phyloP scores from a whole-genome alignment of 768 basidiomycete genomes.

The Pseudohyphozyma bogoriensis region DNA sequence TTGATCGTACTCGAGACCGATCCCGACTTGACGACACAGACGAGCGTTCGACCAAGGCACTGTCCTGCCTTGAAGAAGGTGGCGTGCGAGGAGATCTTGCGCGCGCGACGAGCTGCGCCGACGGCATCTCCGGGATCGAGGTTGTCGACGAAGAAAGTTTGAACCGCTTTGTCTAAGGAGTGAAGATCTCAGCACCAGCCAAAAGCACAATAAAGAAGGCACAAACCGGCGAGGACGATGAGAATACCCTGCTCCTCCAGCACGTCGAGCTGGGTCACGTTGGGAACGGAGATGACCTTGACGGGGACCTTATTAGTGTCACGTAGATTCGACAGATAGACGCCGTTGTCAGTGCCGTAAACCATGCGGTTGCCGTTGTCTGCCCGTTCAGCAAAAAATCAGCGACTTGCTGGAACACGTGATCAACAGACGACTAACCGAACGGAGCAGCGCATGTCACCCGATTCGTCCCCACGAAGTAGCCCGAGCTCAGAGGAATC shows the following conservation, averaged over 20 bases:
- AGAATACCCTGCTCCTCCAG: conserved; percentile 90
- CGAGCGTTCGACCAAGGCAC: conserved; percentile 79
- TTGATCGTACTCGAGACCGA: conserved; percentile 91
- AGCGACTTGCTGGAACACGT: background rate
- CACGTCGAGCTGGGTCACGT: conserved; percentile 90
- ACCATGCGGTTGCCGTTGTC: conserved; percentile 74
- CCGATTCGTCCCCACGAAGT: conserved; percentile 72
- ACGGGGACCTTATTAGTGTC: conserved; percentile 53
- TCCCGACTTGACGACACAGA: conserved; percentile 93
- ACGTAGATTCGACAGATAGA: conserved; percentile 82
- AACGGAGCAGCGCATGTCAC: conserved; percentile 84
- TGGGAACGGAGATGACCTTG: conserved; percentile 75
- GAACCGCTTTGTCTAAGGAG: conserved; percentile 72
- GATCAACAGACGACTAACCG: conserved; percentile 50
- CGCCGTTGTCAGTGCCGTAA: conserved; percentile 95
- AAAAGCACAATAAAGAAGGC: background rate
- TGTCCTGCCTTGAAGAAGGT: conserved; percentile 96
- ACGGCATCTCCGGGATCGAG: conserved; percentile 81
- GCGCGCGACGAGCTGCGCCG: conserved; percentile 83
- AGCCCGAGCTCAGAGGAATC: conserved; percentile 70
- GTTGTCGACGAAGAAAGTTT: conserved; percentile 89
- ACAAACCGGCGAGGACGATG: conserved; percentile 90
- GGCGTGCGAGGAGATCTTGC: conserved; percentile 89
- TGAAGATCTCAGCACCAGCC: background rate
- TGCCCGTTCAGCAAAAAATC: conserved; percentile 40